Evolutionary conservation across 140 eudicot species (phyloP), one percentile per base, ranked within the genome.

Genomic region (Cichorium intybus): DNA sequence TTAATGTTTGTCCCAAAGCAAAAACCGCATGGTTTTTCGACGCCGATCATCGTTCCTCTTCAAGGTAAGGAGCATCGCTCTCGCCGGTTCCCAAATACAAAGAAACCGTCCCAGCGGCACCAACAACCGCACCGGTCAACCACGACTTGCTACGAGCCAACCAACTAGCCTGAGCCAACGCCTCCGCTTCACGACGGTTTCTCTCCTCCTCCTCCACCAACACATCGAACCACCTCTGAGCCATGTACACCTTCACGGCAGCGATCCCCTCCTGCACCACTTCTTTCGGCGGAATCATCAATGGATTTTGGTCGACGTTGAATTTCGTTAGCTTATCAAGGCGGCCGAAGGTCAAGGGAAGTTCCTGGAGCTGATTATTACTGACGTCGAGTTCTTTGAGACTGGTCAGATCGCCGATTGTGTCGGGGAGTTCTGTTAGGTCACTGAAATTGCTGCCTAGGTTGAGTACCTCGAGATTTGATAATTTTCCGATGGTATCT

Each of bases 311-410:
- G 9, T 85, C 97, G 45, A 93, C 66, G 50, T 88, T 84, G 29
- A 93, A 90, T 41, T 83, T 86, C 11, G 50, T 61, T 77, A 93
- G 78, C 60, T 72, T 93, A 45, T 81, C 82, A 35, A 93, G 97
- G 35, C 84, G 85, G 23, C 97, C 88, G 65, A 93, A 88, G 18
- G 94, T 69, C 69, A 71, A 58, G 0, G 99, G 99, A 56, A 93
- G 82, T 26, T 79, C 87, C 58, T 69, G 89, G 47, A 93, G 82
- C 74, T 93, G 97, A 55, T 93, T 89, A 83, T 93, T 93, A 82
- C 97, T 88, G 63, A 93, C 72, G 29, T 93, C 97, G 16, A 93
- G 97, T 31, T 85, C 97, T 69, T 71, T 85, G 24, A 93, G 93
- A 73, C 54, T 88, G 58, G 68, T 69, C 39, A 93, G 68, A 70